Evolutionary conservation across 2,329 filamentous ascomycete genomes (phyloP), one percentile per base, ranked within the genome.

Genomic region (Clarireedia monteithiana): DNA sequence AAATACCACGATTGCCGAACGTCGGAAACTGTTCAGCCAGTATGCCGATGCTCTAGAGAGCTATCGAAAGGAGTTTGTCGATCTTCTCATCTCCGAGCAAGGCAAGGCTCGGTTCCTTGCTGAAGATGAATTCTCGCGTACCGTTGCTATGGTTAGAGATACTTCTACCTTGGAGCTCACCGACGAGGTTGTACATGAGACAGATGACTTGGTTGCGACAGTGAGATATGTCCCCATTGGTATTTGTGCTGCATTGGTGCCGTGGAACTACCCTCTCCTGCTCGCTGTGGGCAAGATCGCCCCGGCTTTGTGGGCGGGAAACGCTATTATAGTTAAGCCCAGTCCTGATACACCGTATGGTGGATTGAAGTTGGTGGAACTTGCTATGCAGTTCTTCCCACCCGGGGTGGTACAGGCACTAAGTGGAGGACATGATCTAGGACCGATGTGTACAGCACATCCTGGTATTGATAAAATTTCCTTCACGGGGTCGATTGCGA

Each of bases 191-290:
- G 50, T 56, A 6, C 34, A 51, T 0, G 57, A 60, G 10, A 47
- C n/a, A 6, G 55, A 56, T 14, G 24, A 27, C 3, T 53, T 49
- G 42, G 76, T 30, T 60, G 79, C 49, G 68, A 79, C 49, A 26
- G 71, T 70, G 2, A 54, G 75, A 71, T 14, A 74, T 63, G 67
- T 68, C 17, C 77, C 78, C 0, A 69, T 80, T 49, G 78, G 78
- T 38, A 72, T 78, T 2, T 70, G 74, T 2, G 77, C 72, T 17
- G 81, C 75, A 58, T 82, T 84, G 60, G 77, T 78, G 15, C 80
- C 81, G 1, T 84, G 81, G 81, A 84, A 84, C 65, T 83, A 75
- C 60, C 75, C 75, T 1, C 55, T 77, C 17, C 71, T 76, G 56
- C 68, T 78, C 1, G 72, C 73, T 14, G 70, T 73, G 44, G 70